Percentiles rank a stretch among this genome's conserved stretches.
Evolutionary conservation across 176 grass and related monocot species (phyloP).

Genomic region (Oryza rufipogon): DNA sequence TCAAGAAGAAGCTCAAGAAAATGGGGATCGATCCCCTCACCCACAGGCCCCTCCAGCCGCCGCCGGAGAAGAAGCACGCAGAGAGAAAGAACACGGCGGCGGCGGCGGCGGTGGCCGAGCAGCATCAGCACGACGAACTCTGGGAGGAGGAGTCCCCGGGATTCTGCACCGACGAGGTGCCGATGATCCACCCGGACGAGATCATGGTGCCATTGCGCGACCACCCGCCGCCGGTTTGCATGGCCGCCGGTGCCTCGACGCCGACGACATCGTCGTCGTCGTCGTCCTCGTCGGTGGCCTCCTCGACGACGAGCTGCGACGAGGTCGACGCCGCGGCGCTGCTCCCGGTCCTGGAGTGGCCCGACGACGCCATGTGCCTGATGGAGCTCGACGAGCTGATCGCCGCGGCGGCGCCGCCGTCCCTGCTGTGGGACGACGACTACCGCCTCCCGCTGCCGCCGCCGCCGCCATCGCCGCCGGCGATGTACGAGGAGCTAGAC

Average conservation of each 20-base stretch:
- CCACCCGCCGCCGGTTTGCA: background rate
- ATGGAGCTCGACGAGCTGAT: conserved; percentile 57
- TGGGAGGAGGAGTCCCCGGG: conserved; percentile 36
- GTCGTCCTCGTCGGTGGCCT: conserved; percentile 40
- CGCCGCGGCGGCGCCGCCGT: background rate
- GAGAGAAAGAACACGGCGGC: too few species aligned
- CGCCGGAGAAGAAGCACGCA: too few species aligned
- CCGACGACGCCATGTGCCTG: conserved; percentile 37
- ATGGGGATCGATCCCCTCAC: conserved; percentile 82
- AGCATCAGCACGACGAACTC: background rate
- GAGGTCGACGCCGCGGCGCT: conserved; percentile 29
- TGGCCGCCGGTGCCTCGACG: conserved; percentile 2
- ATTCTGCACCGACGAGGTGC: conserved; percentile 87
- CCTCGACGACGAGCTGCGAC: conserved; percentile 36
- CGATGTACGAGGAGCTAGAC: conserved; percentile 41
- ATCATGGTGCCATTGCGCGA: conserved; percentile 49
- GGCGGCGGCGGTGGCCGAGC: background rate
- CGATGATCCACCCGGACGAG: conserved; percentile 71
- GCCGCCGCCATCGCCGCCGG: background rate
- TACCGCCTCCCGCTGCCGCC: background rate
- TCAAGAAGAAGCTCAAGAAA: conserved; percentile 88
- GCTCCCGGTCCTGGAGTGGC: conserved; percentile 50
- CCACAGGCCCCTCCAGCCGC: conserved; percentile 51
- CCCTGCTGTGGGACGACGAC: conserved; percentile 21
- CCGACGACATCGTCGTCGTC: conserved; percentile 33